phyloP scores from a whole-genome alignment of 345 rosid genomes.

The Eutrema japonicum region DNA sequence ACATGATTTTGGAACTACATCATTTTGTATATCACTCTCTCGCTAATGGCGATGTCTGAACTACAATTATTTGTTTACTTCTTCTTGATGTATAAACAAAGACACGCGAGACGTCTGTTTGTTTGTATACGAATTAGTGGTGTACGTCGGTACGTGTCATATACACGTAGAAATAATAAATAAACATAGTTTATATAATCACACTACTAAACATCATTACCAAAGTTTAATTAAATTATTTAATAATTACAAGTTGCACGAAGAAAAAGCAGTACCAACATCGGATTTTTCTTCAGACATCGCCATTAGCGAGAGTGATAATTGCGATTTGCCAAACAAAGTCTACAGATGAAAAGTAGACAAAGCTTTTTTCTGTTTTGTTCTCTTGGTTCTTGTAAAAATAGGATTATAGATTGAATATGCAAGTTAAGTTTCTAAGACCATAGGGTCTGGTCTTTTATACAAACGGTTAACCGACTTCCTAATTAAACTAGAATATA shows the following conservation, averaged over 20 bases:
- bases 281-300: constrained; percentile 12
- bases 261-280: constrained; percentile 35
- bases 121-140: background rate
- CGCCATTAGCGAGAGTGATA: constrained; percentile 36
- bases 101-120: background rate
- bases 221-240: background rate
- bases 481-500: no score
- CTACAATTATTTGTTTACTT: no score
- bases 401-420: no score
- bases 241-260: constrained; percentile 22
- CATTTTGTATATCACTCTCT: no score
- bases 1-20: no score
- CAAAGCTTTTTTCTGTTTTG: constrained; percentile 28
- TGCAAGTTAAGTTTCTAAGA: no score
- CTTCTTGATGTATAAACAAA: background rate
- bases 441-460: no score
- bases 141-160: background rate
- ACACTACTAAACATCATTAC: constrained; percentile 26
- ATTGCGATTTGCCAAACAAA: constrained; percentile 30
- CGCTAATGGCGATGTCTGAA: no score
- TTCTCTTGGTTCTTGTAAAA: constrained; percentile 29
- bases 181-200: constrained; percentile 2
- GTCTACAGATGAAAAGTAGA: constrained; percentile 19
- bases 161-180: background rate
- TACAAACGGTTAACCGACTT: no score